Conservation (phyloP, 257 asterid genomes). For the Ilex asprella region DNA sequence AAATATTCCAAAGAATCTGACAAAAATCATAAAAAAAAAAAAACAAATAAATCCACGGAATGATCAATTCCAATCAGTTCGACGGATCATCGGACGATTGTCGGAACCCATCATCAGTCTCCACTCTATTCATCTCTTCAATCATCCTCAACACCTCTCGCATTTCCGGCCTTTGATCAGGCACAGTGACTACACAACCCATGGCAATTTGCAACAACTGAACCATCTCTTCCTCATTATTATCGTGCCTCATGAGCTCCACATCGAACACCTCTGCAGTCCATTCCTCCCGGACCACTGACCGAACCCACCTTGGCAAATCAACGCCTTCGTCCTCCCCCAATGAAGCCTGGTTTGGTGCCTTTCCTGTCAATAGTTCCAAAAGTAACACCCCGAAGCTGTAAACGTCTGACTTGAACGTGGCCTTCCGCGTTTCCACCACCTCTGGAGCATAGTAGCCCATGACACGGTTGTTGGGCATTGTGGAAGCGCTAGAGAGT, state of each 20-base stretch:
- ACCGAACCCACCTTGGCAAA: background rate
- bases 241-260: background rate
- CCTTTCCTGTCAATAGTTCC: background rate
- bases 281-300: constrained; percentile 1
- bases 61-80: background rate
- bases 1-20: too few species aligned
- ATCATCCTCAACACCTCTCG: background rate
- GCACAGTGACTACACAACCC: background rate
- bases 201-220: background rate
- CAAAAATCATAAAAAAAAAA: too few species aligned
- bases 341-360: background rate
- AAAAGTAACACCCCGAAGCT: background rate
- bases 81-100: background rate
- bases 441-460: background rate
- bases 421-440: background rate
- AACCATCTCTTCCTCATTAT: background rate
- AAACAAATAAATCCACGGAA: background rate
- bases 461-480: background rate
- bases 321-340: background rate
- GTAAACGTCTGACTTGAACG: background rate
- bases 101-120: background rate
- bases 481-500: background rate
- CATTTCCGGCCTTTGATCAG: background rate
- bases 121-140: background rate
- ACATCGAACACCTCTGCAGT: background rate